Evolutionary conservation across 345 rosid genomes (phyloP).

Genomic region (Corchorus olitorius): DNA sequence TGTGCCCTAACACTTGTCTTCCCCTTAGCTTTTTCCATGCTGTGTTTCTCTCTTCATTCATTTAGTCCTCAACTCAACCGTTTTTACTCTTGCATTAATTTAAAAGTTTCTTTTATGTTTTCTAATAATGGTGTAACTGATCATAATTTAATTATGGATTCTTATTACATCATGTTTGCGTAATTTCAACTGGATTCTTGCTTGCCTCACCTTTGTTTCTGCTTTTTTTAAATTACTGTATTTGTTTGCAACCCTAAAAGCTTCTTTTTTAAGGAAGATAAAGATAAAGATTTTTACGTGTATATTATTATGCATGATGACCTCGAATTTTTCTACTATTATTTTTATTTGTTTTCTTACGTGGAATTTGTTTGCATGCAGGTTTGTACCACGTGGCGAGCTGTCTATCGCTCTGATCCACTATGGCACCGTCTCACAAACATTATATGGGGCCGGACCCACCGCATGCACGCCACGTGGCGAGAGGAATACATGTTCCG

Average conservation of each 20-base stretch:
- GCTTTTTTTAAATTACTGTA: not conserved
- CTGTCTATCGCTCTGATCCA: conserved; percentile 70
- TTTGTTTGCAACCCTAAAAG: not conserved
- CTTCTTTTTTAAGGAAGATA: not conserved
- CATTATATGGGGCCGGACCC: conserved; percentile 60
- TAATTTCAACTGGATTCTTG: not conserved
- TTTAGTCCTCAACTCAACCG: not conserved
- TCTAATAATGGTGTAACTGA: too few species aligned
- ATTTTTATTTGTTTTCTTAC: not conserved
- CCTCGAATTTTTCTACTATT: not conserved
- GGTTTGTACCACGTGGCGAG: conserved; percentile 95
- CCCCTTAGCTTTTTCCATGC: not conserved
- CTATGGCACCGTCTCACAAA: conserved; percentile 71
- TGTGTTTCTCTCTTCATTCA: not conserved
- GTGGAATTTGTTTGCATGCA: conserved; percentile 26
- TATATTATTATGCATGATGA: conserved; percentile 19
- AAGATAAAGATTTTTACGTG: conserved; percentile 7
- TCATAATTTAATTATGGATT: too few species aligned
- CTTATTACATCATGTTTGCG: not conserved
- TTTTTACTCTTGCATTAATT: not conserved
- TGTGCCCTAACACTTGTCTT: not conserved
- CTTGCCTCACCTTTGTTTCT: not conserved
- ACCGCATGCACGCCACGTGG: conserved; percentile 58
- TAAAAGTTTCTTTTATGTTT: too few species aligned
- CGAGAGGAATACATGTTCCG: conserved; percentile 61